phyloP scores from a whole-genome alignment of 2,329 filamentous ascomycete genomes.

The Nemania bipapillata region DNA sequence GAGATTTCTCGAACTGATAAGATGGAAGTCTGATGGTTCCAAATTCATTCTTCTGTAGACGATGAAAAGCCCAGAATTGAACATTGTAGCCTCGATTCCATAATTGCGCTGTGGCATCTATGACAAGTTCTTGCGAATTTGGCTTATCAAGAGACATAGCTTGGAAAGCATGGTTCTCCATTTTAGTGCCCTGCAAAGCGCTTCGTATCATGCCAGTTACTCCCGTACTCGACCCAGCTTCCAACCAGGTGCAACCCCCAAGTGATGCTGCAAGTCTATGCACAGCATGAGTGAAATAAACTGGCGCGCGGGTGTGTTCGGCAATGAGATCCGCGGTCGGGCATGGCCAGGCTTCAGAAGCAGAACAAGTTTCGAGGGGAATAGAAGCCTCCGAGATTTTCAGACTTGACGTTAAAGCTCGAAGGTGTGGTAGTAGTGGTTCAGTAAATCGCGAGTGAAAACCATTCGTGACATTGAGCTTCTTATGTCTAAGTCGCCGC shows the following conservation, averaged over 20 bases:
- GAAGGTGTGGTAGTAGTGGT: conserved; percentile 44
- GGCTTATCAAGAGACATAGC: too few species aligned
- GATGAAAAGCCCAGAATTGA: too few species aligned
- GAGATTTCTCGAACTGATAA: too few species aligned
- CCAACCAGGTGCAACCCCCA: conserved; percentile 1
- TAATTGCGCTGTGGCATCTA: too few species aligned
- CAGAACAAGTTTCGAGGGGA: neutral
- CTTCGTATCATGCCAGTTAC: neutral
- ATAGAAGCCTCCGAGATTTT: neutral
- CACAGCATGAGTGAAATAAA: conserved; percentile 3
- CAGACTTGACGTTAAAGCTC: neutral
- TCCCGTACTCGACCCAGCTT: neutral
- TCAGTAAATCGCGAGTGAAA: conserved; percentile 60
- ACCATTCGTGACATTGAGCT: conserved; percentile 58
- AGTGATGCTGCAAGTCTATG: neutral
- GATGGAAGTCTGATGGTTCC: too few species aligned
- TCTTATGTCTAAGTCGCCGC: conserved; percentile 44
- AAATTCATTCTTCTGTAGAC: too few species aligned
- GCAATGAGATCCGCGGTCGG: neutral
- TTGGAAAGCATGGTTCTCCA: too few species aligned
- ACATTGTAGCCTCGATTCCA: too few species aligned
- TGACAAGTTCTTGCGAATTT: too few species aligned
- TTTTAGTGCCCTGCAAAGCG: too few species aligned
- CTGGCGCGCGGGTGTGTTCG: neutral
- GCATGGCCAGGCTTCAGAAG: neutral